Evolutionary conservation across 2,329 filamentous ascomycete species (phyloP), one percentile per base, ranked within the genome.

Genomic region (Nemania serpens): DNA sequence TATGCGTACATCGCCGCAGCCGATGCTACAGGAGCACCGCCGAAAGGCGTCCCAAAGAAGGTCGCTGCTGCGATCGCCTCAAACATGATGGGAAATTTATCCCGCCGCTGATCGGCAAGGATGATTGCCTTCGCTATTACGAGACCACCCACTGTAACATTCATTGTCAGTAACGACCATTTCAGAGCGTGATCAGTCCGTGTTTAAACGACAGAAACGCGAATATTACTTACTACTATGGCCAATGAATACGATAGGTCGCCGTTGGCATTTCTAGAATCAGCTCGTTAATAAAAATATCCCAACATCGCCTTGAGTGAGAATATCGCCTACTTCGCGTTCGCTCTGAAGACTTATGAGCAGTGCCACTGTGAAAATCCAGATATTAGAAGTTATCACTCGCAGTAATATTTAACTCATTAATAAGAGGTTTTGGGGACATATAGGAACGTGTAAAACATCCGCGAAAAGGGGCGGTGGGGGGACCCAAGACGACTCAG

Each of bases 1-100:
- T 71, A 63, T 2, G 76, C 70, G 13, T 75, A 72, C 75, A 79
- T 79, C 1, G 71, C 71, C 2, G 75, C 77, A 1, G 68, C 68
- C 0, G 74, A 73, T 2, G 77, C 77, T 6, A 71, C 73, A 1
- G 74, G 69, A 0, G 77, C 73, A 3, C 77, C 77, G 9, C 69
- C 67, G 48, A 79, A 79, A 0, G 77, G 77, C 0, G 77, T 78
- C 1, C 77, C 77, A 39, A 79, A 79, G 62, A 78, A 75, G 12
- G 74, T 70, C 10, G 75, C 73, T 0, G 73, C 77, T 2, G 76
- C 71, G 25, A 78, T 77, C 2, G 73, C 73, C 55, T 79, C 77
- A 36, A 78, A 78, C 71, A 79, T 75, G 34, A 70, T 67, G 1
- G 73, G 74, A 15, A 76, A 78, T 5, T 70, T 65, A 9, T 78